A percentile compares a stretch with the other conserved stretches of the same genome.
Evolutionary conservation across 805 yeast species (phyloP).

Genomic region (Metschnikowia colocasiae): DNA sequence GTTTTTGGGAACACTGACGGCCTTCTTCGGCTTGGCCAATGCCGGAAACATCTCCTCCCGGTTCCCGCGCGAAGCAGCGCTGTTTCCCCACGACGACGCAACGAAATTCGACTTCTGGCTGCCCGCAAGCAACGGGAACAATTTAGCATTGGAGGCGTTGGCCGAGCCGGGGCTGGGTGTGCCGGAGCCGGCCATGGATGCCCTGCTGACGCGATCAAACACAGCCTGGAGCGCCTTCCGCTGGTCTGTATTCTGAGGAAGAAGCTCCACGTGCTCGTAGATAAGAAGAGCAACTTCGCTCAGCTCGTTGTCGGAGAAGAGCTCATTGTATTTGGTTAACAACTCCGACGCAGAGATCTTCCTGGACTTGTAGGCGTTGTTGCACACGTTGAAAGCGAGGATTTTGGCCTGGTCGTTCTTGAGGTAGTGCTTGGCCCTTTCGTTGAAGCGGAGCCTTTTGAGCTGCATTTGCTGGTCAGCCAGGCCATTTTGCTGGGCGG

Average conservation of each 20-base stretch:
- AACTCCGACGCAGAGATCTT: conserved; percentile 48
- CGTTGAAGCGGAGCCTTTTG: conserved; percentile 66
- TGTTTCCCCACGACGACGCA: conserved; percentile 27
- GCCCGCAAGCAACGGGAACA: conserved; percentile 49
- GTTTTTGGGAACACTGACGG: conserved; percentile 14
- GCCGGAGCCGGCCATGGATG: conserved; percentile 17
- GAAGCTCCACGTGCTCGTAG: conserved; percentile 58
- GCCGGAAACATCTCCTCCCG: conserved; percentile 33
- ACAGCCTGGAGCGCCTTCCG: conserved; percentile 34
- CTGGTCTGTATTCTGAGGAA: conserved; percentile 44
- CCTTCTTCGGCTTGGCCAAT: conserved; percentile 27
- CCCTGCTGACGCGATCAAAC: conserved; percentile 15
- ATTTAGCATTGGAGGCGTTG: conserved; percentile 19
- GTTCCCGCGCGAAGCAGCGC: conserved; percentile 6
- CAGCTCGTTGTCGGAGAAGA: conserved; percentile 41
- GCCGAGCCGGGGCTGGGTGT: conserved; percentile 16
- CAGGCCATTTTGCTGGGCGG: conserved; percentile 13
- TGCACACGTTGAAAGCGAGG: conserved; percentile 47
- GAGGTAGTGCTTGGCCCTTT: conserved; percentile 78
- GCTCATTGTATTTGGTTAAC: conserved; percentile 38
- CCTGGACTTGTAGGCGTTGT: conserved; percentile 44
- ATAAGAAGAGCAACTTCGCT: conserved; percentile 57
- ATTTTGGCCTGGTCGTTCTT: conserved; percentile 48
- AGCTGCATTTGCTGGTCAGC: conserved; percentile 32
- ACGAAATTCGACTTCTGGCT: conserved; percentile 11